Percentiles rank a stretch among this genome's conserved stretches.
Evolutionary conservation across 306 rosid genomes (phyloP).

Genomic region (Begonia masoniana): DNA sequence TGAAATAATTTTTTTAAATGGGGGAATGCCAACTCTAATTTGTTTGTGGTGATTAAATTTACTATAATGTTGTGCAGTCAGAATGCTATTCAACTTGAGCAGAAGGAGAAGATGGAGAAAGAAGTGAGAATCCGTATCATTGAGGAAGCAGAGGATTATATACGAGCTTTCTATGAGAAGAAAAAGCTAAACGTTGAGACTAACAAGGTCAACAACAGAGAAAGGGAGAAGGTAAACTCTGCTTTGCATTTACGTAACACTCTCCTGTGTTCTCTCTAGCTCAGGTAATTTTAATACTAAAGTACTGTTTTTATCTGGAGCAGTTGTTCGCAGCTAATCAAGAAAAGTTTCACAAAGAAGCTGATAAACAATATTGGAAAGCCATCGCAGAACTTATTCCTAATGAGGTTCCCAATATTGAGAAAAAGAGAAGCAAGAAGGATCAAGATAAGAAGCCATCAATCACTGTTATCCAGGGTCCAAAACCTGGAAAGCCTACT

Average conservation of each 20-base stretch:
- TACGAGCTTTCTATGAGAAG: slow-evolving; percentile 62
- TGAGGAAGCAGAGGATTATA: slow-evolving; percentile 82
- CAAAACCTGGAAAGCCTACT: slow-evolving; percentile 88
- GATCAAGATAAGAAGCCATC: slow-evolving; percentile 84
- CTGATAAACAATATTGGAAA: slow-evolving; percentile 88
- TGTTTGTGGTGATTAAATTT: background rate
- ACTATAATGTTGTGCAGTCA: background rate
- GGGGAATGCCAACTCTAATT: too few relatives aligned
- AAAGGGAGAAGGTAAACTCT: slow-evolving; percentile 64
- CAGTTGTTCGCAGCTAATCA: slow-evolving; percentile 63
- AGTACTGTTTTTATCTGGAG: slow-evolving; percentile 8
- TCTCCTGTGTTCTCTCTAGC: background rate
- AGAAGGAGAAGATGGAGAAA: slow-evolving; percentile 81
- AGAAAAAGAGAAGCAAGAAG: slow-evolving; percentile 80
- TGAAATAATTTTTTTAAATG: too few relatives aligned
- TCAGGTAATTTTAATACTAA: background rate
- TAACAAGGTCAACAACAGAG: slow-evolving; percentile 64
- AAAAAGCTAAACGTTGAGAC: slow-evolving; percentile 76
- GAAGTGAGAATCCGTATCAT: slow-evolving; percentile 67
- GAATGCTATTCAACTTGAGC: slow-evolving; percentile 66
- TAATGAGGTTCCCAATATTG: slow-evolving; percentile 54
- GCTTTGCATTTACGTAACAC: background rate
- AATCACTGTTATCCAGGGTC: slow-evolving; percentile 71
- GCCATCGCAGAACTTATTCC: slow-evolving; percentile 84
- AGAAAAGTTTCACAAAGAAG: slow-evolving; percentile 85